A percentile compares a stretch with the other conserved stretches of the same genome.
Conservation (phyloP, 768 basidiomycete genomes). For the Amanita inopinata region DNA sequence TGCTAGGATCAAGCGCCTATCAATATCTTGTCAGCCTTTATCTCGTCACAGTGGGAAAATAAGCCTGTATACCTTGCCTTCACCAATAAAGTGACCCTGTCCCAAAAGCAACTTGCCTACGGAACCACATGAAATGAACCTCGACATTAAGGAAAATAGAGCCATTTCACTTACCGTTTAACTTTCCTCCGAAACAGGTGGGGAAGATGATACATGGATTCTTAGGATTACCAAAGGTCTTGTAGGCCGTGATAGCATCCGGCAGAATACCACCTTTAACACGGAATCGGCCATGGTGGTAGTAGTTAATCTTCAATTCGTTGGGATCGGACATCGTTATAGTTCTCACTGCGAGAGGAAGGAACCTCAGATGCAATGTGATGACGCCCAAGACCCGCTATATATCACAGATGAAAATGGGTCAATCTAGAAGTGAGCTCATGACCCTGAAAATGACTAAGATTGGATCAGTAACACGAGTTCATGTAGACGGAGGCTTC, state of each 20-base stretch:
- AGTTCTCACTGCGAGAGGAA: too few relatives aligned
- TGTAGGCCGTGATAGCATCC: constrained; percentile 47
- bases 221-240: constrained; percentile 39
- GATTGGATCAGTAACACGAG: too few relatives aligned
- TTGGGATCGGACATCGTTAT: too few relatives aligned
- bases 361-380: too few relatives aligned
- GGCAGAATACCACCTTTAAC: constrained; percentile 45
- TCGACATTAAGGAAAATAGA: background rate
- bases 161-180: constrained; percentile 31
- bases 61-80: constrained; percentile 29
- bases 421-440: too few relatives aligned
- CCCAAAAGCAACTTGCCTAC: constrained; percentile 19
- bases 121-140: background rate
- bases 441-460: too few relatives aligned
- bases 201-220: constrained; percentile 53
- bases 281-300: constrained; percentile 44
- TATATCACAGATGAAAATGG: too few relatives aligned
- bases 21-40: constrained; percentile 17
- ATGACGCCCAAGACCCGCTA: too few relatives aligned
- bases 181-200: constrained; percentile 43
- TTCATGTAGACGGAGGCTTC: too few relatives aligned
- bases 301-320: constrained; percentile 38
- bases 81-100: constrained; percentile 37
- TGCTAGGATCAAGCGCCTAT: constrained; percentile 39
- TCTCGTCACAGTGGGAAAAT: background rate